Percentiles rank a stretch among this genome's conserved stretches.
Conservation (phyloP, 768 basidiomycete genomes). For the Pholiota conissans region DNA sequence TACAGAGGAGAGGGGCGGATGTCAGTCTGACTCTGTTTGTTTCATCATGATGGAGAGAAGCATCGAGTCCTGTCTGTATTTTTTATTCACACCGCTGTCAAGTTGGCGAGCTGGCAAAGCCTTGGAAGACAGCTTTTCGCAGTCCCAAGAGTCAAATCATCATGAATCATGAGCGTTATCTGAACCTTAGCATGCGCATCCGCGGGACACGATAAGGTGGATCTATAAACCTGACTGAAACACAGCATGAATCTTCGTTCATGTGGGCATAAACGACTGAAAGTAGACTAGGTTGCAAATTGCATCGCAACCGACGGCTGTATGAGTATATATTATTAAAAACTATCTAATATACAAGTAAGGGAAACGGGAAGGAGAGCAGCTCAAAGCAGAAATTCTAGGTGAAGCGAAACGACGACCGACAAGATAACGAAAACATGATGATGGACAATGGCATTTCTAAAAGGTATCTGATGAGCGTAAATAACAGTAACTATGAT, state of each 20-base stretch:
- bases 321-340: neutral
- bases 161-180: neutral
- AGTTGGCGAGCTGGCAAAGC: neutral
- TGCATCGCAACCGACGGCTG: neutral
- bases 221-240: neutral
- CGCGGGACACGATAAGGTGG: neutral
- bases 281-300: neutral
- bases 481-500: neutral
- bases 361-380: neutral
- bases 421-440: conserved; percentile 7
- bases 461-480: conserved; percentile 5
- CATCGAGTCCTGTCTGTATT: neutral
- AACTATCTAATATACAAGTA: neutral
- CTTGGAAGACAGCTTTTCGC: neutral
- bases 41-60: conserved; percentile 7
- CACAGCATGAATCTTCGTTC: neutral
- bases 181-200: neutral
- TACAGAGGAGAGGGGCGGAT: neutral
- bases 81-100: conserved; percentile 5
- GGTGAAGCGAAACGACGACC: neutral
- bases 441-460: conserved; percentile 7
- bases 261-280: neutral
- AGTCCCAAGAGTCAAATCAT: neutral
- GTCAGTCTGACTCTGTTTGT: neutral
- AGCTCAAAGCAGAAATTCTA: conserved; percentile 4